A percentile compares a stretch with the other conserved stretches of the same genome.
phyloP scores from a whole-genome alignment of 257 asterid species.

The Nyctanthes arbortristis region DNA sequence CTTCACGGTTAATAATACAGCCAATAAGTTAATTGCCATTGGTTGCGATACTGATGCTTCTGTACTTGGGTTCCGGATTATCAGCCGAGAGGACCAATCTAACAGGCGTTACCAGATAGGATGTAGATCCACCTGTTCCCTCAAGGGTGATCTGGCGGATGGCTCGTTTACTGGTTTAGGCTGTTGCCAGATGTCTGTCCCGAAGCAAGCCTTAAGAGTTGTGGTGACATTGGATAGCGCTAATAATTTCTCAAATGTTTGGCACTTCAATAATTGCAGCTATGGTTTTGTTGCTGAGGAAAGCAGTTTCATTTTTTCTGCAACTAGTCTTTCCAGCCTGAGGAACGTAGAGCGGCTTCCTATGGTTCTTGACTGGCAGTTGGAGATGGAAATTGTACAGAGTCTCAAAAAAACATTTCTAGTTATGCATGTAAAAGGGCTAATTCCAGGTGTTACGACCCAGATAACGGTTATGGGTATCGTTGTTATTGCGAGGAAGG shows the following conservation, averaged over 20 bases:
- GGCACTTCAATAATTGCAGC: conserved; percentile 10
- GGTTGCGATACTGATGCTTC: conserved; percentile 21
- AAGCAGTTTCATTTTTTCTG: conserved; percentile 18
- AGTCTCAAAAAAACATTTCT: conserved; percentile 2
- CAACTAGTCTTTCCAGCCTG: not conserved
- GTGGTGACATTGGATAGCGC: not conserved
- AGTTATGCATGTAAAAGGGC: conserved; percentile 28
- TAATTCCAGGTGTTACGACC: conserved; percentile 25
- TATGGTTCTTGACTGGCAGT: conserved; percentile 36
- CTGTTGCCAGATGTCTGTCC: too few relatives aligned
- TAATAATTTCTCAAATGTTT: accelerated
- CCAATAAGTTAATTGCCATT: conserved; percentile 29
- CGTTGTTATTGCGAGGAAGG: conserved; percentile 39
- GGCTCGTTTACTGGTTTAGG: conserved; percentile 29
- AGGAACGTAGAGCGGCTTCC: conserved; percentile 15
- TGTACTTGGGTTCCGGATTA: not conserved
- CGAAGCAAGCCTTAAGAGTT: not conserved
- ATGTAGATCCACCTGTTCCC: conserved; percentile 27
- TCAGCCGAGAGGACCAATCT: too few relatives aligned
- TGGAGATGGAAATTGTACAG: conserved; percentile 26
- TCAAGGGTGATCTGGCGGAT: not conserved
- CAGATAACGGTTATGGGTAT: conserved; percentile 27
- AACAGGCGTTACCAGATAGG: conserved; percentile 16
- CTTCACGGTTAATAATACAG: conserved; percentile 6
- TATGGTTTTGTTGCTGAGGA: conserved; percentile 33